Base-by-base conservation (phyloP, 257 asterid genomes). In the Misopates orontium region DNA sequence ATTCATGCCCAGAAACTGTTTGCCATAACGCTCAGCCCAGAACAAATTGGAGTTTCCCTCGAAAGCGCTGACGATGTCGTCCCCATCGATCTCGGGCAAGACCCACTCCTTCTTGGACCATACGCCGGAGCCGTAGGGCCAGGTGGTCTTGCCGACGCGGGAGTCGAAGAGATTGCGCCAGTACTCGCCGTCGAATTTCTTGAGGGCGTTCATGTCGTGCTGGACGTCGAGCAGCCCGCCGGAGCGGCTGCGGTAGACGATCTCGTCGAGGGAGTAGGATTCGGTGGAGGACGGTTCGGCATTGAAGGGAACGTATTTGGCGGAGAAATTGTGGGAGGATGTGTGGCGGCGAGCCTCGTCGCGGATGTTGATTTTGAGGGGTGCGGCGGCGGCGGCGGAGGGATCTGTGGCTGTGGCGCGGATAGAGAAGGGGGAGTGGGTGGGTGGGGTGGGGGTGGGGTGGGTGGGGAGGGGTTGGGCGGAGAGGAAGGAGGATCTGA, bases 21-120 rank as follows among this genome's bases (percentile, higher is more conserved):
- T 89, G 70, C 95, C 96, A 18, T 36, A 88, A 73, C 96, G 91
- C 85, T 88, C 96, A 40, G 96, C 96, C 96, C 95, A 88, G 41
- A 88, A 88, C 11, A 88, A 50, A 36, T 88, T 88, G 0, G 94
- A 85, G 63, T 88, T 88, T 8, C 96, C 96, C 62, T 88, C 96
- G 12, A 88, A 88, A 0, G 90, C 90, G 28, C 94, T 85, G 9
- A 88, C 78, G 67, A 88, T 85, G 10, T 88, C 96, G 10, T 85
- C 96, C 31, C 94, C 31, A 42, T 83, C 83, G 5, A 88, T 88
- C 70, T 82, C 95, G n/a, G 95, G 96, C 18, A 88, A 45, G 14
- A 88, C 95, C 96, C 96, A 85, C 72, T 88, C 96, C 45, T 88
- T 88, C 71, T 88, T 88, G 14, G 96, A 88, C 96, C 96, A 88